phyloP scores from a whole-genome alignment of 1,284 basidiomycete species.

The Xerocomus nothofagi region DNA sequence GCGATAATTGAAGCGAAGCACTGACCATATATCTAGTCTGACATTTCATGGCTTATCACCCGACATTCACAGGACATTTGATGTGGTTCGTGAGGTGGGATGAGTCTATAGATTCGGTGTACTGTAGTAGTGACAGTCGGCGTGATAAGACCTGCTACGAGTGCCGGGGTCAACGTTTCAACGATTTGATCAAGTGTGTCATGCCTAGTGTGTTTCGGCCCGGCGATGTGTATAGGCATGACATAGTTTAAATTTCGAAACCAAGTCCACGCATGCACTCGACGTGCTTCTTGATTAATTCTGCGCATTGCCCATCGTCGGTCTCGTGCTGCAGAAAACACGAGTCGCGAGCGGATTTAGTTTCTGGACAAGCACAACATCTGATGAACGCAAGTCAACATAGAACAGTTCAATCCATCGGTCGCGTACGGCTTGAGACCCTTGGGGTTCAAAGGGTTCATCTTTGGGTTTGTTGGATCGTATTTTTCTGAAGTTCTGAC shows the following conservation, averaged over 20 bases:
- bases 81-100: conserved; percentile 11
- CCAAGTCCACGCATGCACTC: conserved; percentile 89
- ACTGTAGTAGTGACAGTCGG: not conserved
- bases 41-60: not conserved
- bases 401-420: not conserved
- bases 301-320: conserved; percentile 77
- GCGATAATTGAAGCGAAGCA: not conserved
- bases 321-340: conserved; percentile 84
- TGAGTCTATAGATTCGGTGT: conserved; percentile 1
- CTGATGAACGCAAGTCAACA: conserved; percentile 38
- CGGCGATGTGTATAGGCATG: not conserved
- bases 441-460: conserved; percentile 85
- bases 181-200: not conserved
- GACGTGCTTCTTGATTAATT: conserved; percentile 77
- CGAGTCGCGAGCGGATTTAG: conserved; percentile 88
- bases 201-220: not conserved
- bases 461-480: conserved; percentile 66
- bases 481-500: conserved; percentile 40
- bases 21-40: not conserved
- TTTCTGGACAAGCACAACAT: conserved; percentile 95
- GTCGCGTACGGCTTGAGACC: conserved; percentile 85
- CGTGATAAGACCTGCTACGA: not conserved
- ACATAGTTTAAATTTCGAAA: conserved; percentile 66
- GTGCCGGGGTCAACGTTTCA: conserved; percentile 1
- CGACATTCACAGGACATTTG: not conserved